These are phyloP conservation scores for Penicillium expansum DNA, from an alignment of 2,329 filamentous ascomycete genomes.

Conservation along the genomic window DNA sequence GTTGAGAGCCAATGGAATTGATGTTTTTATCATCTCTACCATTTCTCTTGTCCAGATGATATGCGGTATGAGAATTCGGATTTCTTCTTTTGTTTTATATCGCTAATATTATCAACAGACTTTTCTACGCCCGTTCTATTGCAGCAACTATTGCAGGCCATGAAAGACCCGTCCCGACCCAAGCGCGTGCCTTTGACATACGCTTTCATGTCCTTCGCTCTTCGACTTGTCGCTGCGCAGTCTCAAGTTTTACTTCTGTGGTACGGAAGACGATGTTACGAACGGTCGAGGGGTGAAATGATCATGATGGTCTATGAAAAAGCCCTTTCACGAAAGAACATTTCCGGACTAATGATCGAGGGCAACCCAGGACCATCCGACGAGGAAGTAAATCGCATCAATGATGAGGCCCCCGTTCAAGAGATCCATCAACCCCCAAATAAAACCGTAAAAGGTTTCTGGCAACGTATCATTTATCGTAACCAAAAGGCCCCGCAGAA, in stretches of 20 bases:
- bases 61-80: conserved; percentile 42
- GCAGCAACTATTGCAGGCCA: conserved; percentile 67
- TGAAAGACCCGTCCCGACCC: conserved; percentile 54
- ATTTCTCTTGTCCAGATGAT: conserved; percentile 64
- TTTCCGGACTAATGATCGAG: conserved; percentile 37
- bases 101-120: conserved; percentile 32
- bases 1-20: conserved; percentile 72
- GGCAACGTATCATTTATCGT: conserved; percentile 24
- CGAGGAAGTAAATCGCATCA: conserved; percentile 13
- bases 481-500: conserved; percentile 28
- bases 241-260: conserved; percentile 68
- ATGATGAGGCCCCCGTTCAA: conserved; percentile 10
- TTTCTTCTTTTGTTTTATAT: conserved; percentile 17
- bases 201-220: conserved; percentile 59
- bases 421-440: conserved; percentile 7
- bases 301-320: conserved; percentile 83
- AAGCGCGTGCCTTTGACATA: conserved; percentile 62
- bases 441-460: conserved; percentile 27
- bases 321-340: conserved; percentile 64
- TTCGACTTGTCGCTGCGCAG: conserved; percentile 63
- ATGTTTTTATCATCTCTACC: conserved; percentile 65
- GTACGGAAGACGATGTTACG: conserved; percentile 81
- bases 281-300: conserved; percentile 79
- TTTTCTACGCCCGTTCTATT: conserved; percentile 65
- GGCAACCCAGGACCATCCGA: conserved; percentile 26